Percentiles rank a stretch among this genome's conserved stretches.
Conservation (phyloP, 2,329 filamentous ascomycete species). For the Byssochlamys sp. region DNA sequence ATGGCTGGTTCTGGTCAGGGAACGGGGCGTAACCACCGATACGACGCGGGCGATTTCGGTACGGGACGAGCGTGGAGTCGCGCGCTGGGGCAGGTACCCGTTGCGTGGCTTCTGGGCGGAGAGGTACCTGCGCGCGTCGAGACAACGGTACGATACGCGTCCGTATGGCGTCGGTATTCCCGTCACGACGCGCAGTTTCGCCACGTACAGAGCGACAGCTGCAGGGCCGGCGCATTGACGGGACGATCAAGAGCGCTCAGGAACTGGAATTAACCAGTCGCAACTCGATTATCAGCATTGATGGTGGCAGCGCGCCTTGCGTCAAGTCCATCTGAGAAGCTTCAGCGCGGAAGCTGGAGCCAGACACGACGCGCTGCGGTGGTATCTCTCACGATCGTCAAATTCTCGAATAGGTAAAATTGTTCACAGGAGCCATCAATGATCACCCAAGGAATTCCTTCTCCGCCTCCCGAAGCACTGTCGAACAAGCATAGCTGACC, state of each 20-base stretch:
- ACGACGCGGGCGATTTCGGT: not conserved
- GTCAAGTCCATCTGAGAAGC: not conserved
- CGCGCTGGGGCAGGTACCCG: not conserved
- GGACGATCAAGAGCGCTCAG: not conserved
- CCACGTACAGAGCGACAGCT: not conserved
- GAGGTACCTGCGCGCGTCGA: not conserved
- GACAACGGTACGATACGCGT: not conserved
- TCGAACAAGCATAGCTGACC: slow-evolving; percentile 15
- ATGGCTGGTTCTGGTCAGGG: not conserved
- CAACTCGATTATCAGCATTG: not conserved
- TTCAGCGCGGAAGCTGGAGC: slow-evolving; percentile 3
- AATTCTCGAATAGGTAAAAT: not conserved
- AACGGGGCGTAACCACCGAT: not conserved
- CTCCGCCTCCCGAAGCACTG: slow-evolving; percentile 7
- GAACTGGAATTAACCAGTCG: not conserved
- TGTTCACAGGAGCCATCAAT: not conserved
- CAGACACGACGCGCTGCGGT: slow-evolving; percentile 6
- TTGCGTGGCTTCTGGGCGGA: not conserved
- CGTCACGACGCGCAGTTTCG: not conserved
- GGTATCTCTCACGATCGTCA: not conserved
- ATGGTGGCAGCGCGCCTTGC: slow-evolving; percentile 6
- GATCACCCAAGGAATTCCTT: not conserved
- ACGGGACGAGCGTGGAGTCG: not conserved
- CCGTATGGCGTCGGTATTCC: not conserved
- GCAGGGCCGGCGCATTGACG: not conserved